These are phyloP conservation scores for Aphanocladium album DNA, from an alignment of 2,329 filamentous ascomycete genomes.

Conservation along the genomic window DNA sequence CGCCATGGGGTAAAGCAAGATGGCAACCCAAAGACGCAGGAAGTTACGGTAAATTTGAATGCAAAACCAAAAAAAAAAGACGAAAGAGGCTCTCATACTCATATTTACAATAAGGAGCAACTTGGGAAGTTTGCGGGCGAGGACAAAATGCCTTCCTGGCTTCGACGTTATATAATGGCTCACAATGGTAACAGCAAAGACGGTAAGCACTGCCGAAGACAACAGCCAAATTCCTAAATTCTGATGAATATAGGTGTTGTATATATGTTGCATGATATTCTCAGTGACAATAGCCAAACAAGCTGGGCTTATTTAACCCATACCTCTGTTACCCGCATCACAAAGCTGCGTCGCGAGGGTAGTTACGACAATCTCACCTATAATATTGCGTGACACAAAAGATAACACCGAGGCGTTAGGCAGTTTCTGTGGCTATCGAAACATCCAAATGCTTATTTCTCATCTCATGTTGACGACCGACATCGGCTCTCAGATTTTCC, in stretches of 20 bases:
- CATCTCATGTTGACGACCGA: slow-evolving; percentile 61
- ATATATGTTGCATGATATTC: slow-evolving; percentile 56
- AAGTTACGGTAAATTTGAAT: background rate
- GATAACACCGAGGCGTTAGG: slow-evolving; percentile 38
- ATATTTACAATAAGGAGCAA: slow-evolving; percentile 33
- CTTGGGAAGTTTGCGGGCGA: slow-evolving; percentile 70
- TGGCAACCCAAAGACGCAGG: too few species aligned
- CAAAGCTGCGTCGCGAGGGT: slow-evolving; percentile 74
- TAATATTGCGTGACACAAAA: background rate
- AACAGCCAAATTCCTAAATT: slow-evolving; percentile 14
- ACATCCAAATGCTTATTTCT: slow-evolving; percentile 86
- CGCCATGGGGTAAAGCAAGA: background rate
- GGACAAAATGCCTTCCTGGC: slow-evolving; percentile 67
- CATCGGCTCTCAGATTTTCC: slow-evolving; percentile 56
- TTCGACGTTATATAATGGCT: slow-evolving; percentile 56
- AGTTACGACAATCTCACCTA: slow-evolving; percentile 12
- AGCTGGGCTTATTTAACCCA: slow-evolving; percentile 76
- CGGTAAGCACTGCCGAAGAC: slow-evolving; percentile 31
- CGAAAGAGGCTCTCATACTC: background rate
- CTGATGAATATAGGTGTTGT: slow-evolving; percentile 47
- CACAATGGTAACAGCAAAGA: slow-evolving; percentile 51
- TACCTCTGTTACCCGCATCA: slow-evolving; percentile 69
- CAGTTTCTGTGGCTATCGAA: slow-evolving; percentile 91
- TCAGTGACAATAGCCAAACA: slow-evolving; percentile 57
- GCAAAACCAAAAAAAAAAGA: background rate